phyloP scores from a whole-genome alignment of 129 eudicot genomes.

The Escallonia herrerae region DNA sequence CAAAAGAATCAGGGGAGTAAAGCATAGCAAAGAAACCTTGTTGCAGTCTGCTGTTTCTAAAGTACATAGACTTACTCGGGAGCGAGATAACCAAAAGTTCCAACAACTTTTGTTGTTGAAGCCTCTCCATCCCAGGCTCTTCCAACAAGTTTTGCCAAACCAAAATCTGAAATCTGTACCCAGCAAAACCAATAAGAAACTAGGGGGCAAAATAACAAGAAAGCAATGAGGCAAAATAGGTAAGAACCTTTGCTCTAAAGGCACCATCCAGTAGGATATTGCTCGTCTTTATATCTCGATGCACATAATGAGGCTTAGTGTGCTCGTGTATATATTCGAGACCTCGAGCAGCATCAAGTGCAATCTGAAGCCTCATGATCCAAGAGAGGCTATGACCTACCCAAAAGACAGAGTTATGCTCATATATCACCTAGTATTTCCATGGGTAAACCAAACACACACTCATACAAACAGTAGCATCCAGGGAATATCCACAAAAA shows the following conservation, averaged over 20 bases:
- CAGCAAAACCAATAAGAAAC: conserved; percentile 11
- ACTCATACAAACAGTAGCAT: no score
- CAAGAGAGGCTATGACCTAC: conserved; percentile 85
- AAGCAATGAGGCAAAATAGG: conserved; percentile 2
- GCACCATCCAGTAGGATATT: conserved; percentile 82
- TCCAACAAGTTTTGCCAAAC: conserved; percentile 89
- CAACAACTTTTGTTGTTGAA: conserved; percentile 86
- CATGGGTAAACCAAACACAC: no score
- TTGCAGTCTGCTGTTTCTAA: background rate
- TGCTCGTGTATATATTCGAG: conserved; percentile 96
- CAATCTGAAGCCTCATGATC: conserved; percentile 92
- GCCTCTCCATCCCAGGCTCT: conserved; percentile 66
- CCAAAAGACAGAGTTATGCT: background rate
- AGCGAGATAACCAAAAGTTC: conserved; percentile 94
- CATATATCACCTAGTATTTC: background rate
- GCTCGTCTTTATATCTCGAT: conserved; percentile 90
- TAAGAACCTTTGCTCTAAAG: conserved; percentile 80
- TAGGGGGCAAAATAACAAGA: background rate
- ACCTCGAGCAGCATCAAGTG: conserved; percentile 93
- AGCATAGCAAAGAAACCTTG: conserved; percentile 1
- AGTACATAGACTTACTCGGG: conserved; percentile 72
- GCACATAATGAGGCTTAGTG: conserved; percentile 94
- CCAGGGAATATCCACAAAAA: no score
- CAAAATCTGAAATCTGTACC: conserved; percentile 86
- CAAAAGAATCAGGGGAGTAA: background rate